Evolutionary conservation across 495 filamentous ascomycete species (phyloP), one percentile per base, ranked within the genome.

Genomic region (Penicillium alfredii): DNA sequence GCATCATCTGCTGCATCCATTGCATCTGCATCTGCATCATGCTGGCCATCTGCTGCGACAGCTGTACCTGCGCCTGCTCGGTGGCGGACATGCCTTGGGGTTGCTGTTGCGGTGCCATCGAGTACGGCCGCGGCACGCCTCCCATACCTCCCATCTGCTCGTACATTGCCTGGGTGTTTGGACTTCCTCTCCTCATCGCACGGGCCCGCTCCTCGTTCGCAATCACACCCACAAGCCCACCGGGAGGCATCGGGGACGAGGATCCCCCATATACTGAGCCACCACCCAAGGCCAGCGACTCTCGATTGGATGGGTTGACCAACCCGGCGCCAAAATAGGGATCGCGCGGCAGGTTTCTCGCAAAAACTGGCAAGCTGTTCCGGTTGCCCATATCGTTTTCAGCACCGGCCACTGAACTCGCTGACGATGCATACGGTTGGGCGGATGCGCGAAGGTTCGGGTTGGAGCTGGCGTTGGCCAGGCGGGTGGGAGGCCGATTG

Each of bases 1-100:
- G 82, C 78, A 88, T 86, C 69, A 87, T 73, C 47, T 73, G 66
- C 49, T 78, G 74, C 77, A 81, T 81, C 66, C 68, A 84, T 39
- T 92, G 83, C 81, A 94, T 89, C 55, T 93, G 87, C 81, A 93
- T 86, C 51, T 88, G 82, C 82, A 92, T 86, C 66, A 90, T 89
- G 47, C 82, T 77, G 15, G 76, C 72, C 86, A 94, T 93, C 54
- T 93, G 85, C 49, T 89, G 83, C 16, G 78, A 80, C 68, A 94
- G 82, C 51, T 94, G 82, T 29, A 88, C 71, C 42, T 87, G 83
- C 11, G 82, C 81, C 49, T 84, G 82, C 45, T 90, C 85, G 4
- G 75, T 77, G 12, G 83, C 69, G 16, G 72, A 69, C 20, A 51
- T 38, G 8, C 16, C 33, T 4, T 15, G 30, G 8, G 23, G 23